Base-by-base conservation (phyloP, 1,139 yeast genomes). In the Hyphopichia burtonii region DNA sequence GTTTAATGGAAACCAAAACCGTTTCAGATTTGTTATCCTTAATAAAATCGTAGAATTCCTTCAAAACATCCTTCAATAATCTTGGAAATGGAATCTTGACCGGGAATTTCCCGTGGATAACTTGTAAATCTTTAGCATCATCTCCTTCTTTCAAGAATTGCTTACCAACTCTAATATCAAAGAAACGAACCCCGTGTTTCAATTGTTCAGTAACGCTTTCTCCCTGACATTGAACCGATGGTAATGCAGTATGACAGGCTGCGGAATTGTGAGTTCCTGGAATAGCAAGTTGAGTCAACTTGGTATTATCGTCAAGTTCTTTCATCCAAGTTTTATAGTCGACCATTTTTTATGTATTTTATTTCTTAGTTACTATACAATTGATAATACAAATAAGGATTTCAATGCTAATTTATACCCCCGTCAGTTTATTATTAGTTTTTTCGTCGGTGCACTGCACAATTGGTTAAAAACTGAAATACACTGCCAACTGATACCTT, bases 231-330 rank as follows among this genome's bases (percentile, higher is more conserved):
- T 82, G 85, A 28, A 86, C 93, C 0, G 89, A 81, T 17, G 93
- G 93, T 41, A 85, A 69, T 1, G 93, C 85, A n/a, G 78, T 66
- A 59, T 83, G 83, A 54, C 78, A 79, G 10, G 94, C 93, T 11
- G 86, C 89, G 27, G 88, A 74, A 56, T 86, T 86, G 66, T 86
- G 95, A 15, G 94, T 85, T 14, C 94, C 95, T 5, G 94, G 90
- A 44, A 86, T 71, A 0, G 91, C 71, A 44, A 86, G 69, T 49
- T 74, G 66, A 7, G 84, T 70, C 39, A 86, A 49, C 32, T 58
- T 56, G 34, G 74, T 67, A 59, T 80, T 69, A 59, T 83, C 87
- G 44, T 68, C 63, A 44, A 84, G 57, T 12, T 74, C 71, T 35
- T 63, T 60, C 67, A 82, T 65, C 94, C 94, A 86, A 39, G 65